Base-by-base conservation (phyloP, 2,329 filamentous ascomycete species). In the Beauveria sp. region DNA sequence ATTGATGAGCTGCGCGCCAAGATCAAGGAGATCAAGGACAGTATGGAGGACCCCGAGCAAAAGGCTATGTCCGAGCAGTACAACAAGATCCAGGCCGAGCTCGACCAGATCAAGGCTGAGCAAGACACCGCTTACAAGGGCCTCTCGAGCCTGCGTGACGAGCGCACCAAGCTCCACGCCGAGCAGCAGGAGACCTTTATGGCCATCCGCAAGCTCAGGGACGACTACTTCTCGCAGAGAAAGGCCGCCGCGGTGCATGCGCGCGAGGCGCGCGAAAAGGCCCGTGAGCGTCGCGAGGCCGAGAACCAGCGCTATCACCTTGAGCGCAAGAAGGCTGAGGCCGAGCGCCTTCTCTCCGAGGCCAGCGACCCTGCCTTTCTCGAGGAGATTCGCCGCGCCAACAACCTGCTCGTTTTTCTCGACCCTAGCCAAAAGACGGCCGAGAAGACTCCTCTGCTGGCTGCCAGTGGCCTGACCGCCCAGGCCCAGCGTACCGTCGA, bases 71-170 rank as follows among this genome's bases (percentile, higher is more conserved):
- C 87, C 70, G 92, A 97, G 65, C 85, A 89, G 73, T 98, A 96
- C 80, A 87, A 84, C 71, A 84, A 85, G 74, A 86, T 97, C 71
- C 90, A 95, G 78, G 85, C 87, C 67, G 93, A 99, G 79, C 82
- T 98, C 58, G 92, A 98, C 73, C 75, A 79, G 63, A 90, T 99
- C 79, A 96, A 96, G 81, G 89, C 88, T 53, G 90, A 96, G 79
- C 91, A 96, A 77, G 92, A 98, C 70, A 86, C 88, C 67, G 91
- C 88, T 42, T 96, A 89, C 84, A 96, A 96, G 84, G 90, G 86
- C 79, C 79, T 97, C 63, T 93, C 91, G 68, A 76, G 82, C 61
- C 86, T 98, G 65, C 87, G 90, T 61, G 93, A 96, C 69, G 90
- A 97, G 79, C 87, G 90, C 65, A 88, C 86, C 73, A 91, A 88